phyloP scores from a whole-genome alignment of 768 basidiomycete species.

The Leccinum subgranulosum region DNA sequence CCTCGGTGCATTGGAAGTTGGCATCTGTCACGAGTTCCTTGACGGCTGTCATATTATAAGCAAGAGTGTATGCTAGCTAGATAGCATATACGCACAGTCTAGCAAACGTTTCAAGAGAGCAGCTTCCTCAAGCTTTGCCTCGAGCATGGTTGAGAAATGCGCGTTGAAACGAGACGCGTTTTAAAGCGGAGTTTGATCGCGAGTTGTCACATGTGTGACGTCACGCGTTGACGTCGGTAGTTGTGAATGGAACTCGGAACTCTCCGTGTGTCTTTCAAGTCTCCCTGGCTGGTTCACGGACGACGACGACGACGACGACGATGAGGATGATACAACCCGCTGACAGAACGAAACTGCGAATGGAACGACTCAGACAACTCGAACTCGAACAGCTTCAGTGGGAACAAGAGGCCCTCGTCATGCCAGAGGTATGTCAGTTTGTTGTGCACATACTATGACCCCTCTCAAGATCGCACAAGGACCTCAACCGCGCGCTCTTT shows the following conservation, averaged over 20 bases:
- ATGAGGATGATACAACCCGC: conserved; percentile 17
- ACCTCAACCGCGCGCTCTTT: conserved; percentile 28
- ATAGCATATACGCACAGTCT: conserved; percentile 71
- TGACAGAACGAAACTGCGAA: conserved; percentile 46
- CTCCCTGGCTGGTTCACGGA: conserved; percentile 1
- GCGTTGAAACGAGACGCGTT: conserved; percentile 31
- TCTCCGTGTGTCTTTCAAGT: no score
- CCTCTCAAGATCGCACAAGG: conserved; percentile 15
- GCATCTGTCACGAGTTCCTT: conserved; percentile 97
- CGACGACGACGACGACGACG: no score
- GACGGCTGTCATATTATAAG: conserved; percentile 56
- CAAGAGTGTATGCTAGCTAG: background rate
- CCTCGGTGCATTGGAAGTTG: conserved; percentile 96
- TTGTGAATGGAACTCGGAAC: background rate
- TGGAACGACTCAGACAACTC: conserved; percentile 43
- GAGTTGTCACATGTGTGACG: conserved; percentile 26
- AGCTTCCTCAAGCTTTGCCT: conserved; percentile 89
- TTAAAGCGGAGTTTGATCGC: conserved; percentile 35
- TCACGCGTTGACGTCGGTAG: conserved; percentile 22
- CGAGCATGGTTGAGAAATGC: conserved; percentile 56
- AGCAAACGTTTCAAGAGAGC: conserved; percentile 88
- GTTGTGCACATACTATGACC: no score
- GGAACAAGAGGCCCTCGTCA: conserved; percentile 53
- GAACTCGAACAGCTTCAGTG: conserved; percentile 53
- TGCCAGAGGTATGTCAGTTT: conserved; percentile 46